Evolutionary conservation across 2,329 filamentous ascomycete species (phyloP).

Genomic region (Madurella fahalii): DNA sequence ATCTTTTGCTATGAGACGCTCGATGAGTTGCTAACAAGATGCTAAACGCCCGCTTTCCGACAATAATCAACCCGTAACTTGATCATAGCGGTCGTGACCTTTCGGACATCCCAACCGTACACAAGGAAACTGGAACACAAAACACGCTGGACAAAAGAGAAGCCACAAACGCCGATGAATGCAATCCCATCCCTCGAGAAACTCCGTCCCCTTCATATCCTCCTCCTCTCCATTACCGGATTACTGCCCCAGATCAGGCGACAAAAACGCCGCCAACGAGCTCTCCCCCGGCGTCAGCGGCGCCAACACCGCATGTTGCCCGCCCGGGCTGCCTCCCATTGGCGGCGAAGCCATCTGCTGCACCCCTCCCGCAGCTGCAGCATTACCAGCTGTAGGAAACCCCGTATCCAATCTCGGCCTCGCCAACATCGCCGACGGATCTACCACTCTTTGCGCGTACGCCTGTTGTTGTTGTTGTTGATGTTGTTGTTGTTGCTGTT

Average conservation of each 20-base stretch:
- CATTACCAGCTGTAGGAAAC: not conserved
- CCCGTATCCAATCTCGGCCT: slow-evolving; percentile 11
- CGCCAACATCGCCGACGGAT: not conserved
- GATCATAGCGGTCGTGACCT: too few species aligned
- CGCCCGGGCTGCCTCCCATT: not conserved
- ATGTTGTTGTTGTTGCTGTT: not conserved
- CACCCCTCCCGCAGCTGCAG: not conserved
- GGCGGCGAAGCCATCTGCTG: slow-evolving; percentile 8
- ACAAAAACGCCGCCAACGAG: slow-evolving; percentile 14
- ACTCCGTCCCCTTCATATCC: not conserved
- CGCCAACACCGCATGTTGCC: not conserved
- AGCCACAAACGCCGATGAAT: too few species aligned
- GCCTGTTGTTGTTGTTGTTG: not conserved
- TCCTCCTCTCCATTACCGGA: not conserved
- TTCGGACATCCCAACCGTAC: too few species aligned
- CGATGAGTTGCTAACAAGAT: too few species aligned
- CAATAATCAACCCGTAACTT: too few species aligned
- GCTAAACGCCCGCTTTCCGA: too few species aligned
- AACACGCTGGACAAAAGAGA: too few species aligned
- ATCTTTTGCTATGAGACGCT: too few species aligned
- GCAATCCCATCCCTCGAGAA: too few species aligned
- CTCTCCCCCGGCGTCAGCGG: slow-evolving; percentile 19
- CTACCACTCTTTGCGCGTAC: not conserved
- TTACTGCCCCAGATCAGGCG: slow-evolving; percentile 6
- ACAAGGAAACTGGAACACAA: too few species aligned